These are phyloP conservation scores for Penicillium alfredii DNA, from an alignment of 495 filamentous ascomycete species.

Conservation along the genomic window DNA sequence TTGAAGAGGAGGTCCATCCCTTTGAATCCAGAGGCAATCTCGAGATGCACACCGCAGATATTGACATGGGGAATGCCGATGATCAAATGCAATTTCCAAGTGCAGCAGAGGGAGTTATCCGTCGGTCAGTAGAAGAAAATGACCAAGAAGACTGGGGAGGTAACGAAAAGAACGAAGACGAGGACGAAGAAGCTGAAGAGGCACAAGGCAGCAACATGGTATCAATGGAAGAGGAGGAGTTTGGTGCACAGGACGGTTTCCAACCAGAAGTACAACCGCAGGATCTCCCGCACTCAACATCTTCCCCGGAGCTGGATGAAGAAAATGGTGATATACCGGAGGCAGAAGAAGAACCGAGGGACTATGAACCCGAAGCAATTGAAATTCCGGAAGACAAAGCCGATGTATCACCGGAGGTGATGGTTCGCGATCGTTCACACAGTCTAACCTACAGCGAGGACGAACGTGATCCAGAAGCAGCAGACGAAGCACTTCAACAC, in stretches of 20 bases:
- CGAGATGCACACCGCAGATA: not conserved
- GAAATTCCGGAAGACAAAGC: conserved; percentile 1
- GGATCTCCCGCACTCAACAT: not conserved
- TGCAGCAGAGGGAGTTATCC: not conserved
- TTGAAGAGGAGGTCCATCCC: not conserved
- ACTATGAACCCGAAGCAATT: not conserved
- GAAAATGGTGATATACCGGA: not conserved
- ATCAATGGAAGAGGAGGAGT: no score
- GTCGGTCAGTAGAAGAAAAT: conserved; percentile 1
- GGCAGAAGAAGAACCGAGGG: not conserved
- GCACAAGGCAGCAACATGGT: not conserved
- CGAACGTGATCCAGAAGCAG: conserved; percentile 4
- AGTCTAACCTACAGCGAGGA: not conserved
- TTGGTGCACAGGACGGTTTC: not conserved
- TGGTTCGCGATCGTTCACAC: not conserved
- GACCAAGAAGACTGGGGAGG: not conserved
- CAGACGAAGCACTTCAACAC: conserved; percentile 3
- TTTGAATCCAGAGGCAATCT: not conserved
- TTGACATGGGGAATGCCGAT: not conserved
- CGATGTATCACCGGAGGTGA: not conserved
- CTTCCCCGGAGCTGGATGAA: conserved; percentile 1
- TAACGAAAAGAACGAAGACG: conserved; percentile 1
- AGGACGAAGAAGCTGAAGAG: conserved; percentile 4
- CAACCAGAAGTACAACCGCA: not conserved
- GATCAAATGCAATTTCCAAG: not conserved